Evolutionary conservation across 2,329 filamentous ascomycete genomes (phyloP).

Genomic region (Zopfia rhizophila): DNA sequence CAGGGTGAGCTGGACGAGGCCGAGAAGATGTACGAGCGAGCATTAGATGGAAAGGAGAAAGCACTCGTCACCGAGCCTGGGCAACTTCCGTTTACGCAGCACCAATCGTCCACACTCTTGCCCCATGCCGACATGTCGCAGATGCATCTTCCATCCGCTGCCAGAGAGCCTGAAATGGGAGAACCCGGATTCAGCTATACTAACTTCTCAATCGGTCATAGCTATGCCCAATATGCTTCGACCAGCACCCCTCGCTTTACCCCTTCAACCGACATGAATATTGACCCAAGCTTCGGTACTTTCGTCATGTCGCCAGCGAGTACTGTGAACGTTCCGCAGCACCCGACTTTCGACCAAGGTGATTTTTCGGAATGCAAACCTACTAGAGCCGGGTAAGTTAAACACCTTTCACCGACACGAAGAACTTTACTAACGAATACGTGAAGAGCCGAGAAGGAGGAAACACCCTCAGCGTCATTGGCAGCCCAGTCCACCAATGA

Average conservation of each 20-base stretch:
- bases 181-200: conserved; percentile 45
- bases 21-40: no score
- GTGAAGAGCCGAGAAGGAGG: conserved; percentile 40
- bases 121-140: conserved; percentile 49
- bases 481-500: conserved; percentile 38
- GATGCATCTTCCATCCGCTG: conserved; percentile 40
- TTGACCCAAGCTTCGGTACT: conserved; percentile 34
- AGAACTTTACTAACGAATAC: no score
- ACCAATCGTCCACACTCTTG: no score
- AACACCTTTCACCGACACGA: no score
- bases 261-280: conserved; percentile 28
- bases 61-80: conserved; percentile 49
- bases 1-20: no score
- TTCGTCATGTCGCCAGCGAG: conserved; percentile 46
- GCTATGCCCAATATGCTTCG: conserved; percentile 40
- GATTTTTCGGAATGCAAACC: conserved; percentile 5
- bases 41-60: no score
- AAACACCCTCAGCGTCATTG: conserved; percentile 32
- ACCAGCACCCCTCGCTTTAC: conserved; percentile 37
- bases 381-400: no score
- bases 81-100: conserved; percentile 45
- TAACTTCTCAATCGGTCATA: conserved; percentile 52
- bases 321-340: conserved; percentile 31
- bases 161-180: conserved; percentile 44
- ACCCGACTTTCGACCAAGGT: conserved; percentile 34